These are phyloP conservation scores for Amanita polypyramis DNA, from an alignment of 768 basidiomycete genomes.

Conservation along the genomic window DNA sequence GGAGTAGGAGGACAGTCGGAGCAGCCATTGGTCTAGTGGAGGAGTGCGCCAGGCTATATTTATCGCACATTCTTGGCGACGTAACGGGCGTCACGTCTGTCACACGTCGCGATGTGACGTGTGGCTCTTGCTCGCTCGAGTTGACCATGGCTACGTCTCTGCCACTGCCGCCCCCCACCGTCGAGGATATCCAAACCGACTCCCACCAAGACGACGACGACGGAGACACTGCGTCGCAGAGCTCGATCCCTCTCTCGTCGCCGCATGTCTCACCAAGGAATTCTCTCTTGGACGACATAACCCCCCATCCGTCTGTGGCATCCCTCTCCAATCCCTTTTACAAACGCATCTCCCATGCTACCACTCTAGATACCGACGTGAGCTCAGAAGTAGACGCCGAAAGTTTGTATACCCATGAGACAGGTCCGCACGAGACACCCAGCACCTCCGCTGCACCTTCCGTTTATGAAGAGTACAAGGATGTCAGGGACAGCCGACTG, in stretches of 20 bases:
- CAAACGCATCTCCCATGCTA: constrained; percentile 32
- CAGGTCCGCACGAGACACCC: constrained; percentile 33
- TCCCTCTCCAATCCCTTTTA: constrained; percentile 19
- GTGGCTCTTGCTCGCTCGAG: no score
- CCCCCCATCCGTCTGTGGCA: constrained; percentile 4
- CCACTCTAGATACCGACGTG: constrained; percentile 43
- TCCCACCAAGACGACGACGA: constrained; percentile 33
- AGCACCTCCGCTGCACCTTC: constrained; percentile 43
- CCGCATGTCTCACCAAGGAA: constrained; percentile 43
- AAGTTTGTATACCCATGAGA: constrained; percentile 36
- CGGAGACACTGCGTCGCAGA: constrained; percentile 71
- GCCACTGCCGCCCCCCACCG: constrained; percentile 23
- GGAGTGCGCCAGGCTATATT: background rate
- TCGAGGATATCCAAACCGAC: constrained; percentile 18
- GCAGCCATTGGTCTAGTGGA: background rate
- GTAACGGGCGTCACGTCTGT: background rate
- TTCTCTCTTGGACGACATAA: constrained; percentile 16
- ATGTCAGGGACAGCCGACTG: constrained; percentile 18
- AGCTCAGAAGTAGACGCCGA: constrained; percentile 43
- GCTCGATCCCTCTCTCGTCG: constrained; percentile 67
- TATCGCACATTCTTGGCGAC: background rate
- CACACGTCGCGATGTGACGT: constrained; percentile 8
- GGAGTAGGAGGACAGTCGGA: constrained; percentile 6
- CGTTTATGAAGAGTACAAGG: constrained; percentile 28
- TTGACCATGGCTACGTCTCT: constrained; percentile 20